Evolutionary conservation across 169 alveolate genomes (phyloP), one percentile per base, ranked within the genome.

Genomic region (Eimeria zaria): DNA sequence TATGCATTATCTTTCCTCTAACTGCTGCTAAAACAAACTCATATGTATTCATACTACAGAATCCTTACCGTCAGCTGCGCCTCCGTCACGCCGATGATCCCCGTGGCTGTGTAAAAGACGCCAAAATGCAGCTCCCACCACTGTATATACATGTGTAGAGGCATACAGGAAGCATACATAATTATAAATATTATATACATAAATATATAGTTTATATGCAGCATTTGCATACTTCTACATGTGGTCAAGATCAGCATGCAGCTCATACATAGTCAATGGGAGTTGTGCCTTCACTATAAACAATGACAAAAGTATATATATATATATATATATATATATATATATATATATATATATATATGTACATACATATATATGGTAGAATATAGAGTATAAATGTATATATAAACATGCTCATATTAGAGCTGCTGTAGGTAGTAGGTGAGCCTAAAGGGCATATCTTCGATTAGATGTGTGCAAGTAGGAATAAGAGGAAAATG

Each of bases 91-190:
- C 97, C 97, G 41, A 95, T 48, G 64, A 80, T 36, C 41, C 96
- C 97, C 16, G 95, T 89, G 88, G 97, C 95, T 39, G 96, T 81
- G 89, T 89, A 85, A 46, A 95, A 95, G 71, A 90, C 97, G 96
- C 81, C 93, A 53, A 95, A 95, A 53, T 95, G 97, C 81, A 90
- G 84, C 73, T 95, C 97, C 97, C 97, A 95, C 97, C 97, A 95
- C 97, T 95, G 88, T 36, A 81, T 36, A n/a, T n/a, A n/a, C n/a
- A n/a, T n/a, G n/a, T n/a, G n/a, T n/a, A n/a, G n/a, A n/a, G n/a
- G n/a, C n/a, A n/a, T n/a, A n/a, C n/a, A n/a, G n/a, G n/a, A n/a
- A n/a, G n/a, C n/a, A n/a, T n/a, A n/a, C n/a, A n/a, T n/a, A n/a
- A 51, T 51, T 51, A 51, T 51, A 51, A 8, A 51, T 51, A 51